These are phyloP conservation scores for Magnaporthiopsis poae DNA, from an alignment of 2,329 filamentous ascomycete species.

Conservation along the genomic window DNA sequence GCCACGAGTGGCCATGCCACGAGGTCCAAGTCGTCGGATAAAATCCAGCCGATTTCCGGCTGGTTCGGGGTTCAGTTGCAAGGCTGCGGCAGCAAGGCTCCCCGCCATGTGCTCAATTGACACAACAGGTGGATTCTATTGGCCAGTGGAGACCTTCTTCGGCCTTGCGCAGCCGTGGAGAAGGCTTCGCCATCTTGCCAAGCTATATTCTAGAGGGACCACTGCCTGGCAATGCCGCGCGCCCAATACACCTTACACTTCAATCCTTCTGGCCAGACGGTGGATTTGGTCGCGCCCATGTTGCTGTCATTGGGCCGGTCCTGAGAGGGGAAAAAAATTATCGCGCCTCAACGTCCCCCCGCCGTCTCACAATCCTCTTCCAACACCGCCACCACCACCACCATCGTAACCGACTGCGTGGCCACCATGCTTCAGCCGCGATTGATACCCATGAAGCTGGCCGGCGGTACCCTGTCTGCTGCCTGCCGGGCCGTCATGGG, in stretches of 20 bases:
- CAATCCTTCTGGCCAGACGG: not conserved
- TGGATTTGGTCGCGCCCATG: not conserved
- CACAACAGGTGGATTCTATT: not conserved
- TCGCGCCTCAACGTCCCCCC: not conserved
- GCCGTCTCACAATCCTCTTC: too few relatives aligned
- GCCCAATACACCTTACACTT: not conserved
- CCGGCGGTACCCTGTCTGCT: conserved; percentile 10
- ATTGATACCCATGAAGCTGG: conserved; percentile 38
- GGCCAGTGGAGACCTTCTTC: not conserved
- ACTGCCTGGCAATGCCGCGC: not conserved
- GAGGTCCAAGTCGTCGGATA: not conserved
- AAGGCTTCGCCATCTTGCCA: not conserved
- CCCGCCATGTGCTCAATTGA: not conserved
- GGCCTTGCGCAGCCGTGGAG: not conserved
- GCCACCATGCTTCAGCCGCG: conserved; percentile 55
- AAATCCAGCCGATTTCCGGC: not conserved
- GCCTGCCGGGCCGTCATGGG: conserved; percentile 13
- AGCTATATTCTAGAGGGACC: not conserved
- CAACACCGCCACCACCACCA: not conserved
- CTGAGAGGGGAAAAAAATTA: not conserved
- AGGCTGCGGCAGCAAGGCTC: not conserved
- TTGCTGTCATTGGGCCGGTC: not conserved
- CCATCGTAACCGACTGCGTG: not conserved
- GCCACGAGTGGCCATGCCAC: not conserved
- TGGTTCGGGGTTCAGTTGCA: not conserved